Conservation (phyloP, 352 stramenopile genomes). For the Globisporangium mamillatum region DNA sequence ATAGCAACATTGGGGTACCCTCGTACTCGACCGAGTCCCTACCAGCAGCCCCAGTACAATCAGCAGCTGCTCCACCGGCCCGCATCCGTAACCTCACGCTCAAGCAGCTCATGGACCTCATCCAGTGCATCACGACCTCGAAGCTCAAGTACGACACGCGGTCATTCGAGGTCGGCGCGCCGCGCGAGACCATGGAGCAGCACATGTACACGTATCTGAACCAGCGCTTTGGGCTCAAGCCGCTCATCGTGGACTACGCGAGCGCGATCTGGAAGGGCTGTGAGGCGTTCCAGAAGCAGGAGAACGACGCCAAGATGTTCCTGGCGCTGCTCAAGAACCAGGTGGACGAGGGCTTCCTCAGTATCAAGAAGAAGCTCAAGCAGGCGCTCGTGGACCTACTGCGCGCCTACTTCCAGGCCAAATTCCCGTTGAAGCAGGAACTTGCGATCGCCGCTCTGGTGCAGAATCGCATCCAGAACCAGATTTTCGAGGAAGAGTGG, state of each 20-base stretch:
- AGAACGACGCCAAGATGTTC: slow-evolving; percentile 83
- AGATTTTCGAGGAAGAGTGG: slow-evolving; percentile 68
- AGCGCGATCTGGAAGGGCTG: slow-evolving; percentile 79
- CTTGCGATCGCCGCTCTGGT: slow-evolving; percentile 46
- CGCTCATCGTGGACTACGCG: slow-evolving; percentile 77
- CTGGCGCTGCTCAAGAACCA: slow-evolving; percentile 71
- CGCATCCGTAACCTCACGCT: slow-evolving; percentile 52
- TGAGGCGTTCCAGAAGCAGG: slow-evolving; percentile 36
- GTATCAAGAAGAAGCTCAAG: slow-evolving; percentile 75
- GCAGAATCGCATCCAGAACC: slow-evolving; percentile 31
- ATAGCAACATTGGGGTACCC: not conserved
- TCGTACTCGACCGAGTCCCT: no score
- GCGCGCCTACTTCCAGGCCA: slow-evolving; percentile 67
- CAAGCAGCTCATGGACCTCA: slow-evolving; percentile 76
- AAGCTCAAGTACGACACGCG: slow-evolving; percentile 71
- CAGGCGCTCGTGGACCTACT: slow-evolving; percentile 71
- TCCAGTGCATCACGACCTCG: slow-evolving; percentile 68
- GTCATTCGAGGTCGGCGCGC: slow-evolving; percentile 33
- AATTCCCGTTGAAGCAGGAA: slow-evolving; percentile 65
- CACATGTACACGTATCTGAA: slow-evolving; percentile 89
- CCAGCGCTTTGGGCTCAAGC: slow-evolving; percentile 76
- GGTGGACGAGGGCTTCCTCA: slow-evolving; percentile 77
- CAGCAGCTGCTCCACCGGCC: not conserved
- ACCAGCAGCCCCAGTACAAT: not conserved
- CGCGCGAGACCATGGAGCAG: slow-evolving; percentile 85